Evolutionary conservation across 1,139 yeast species (phyloP).

Genomic region (Yamadazyma taylorii): DNA sequence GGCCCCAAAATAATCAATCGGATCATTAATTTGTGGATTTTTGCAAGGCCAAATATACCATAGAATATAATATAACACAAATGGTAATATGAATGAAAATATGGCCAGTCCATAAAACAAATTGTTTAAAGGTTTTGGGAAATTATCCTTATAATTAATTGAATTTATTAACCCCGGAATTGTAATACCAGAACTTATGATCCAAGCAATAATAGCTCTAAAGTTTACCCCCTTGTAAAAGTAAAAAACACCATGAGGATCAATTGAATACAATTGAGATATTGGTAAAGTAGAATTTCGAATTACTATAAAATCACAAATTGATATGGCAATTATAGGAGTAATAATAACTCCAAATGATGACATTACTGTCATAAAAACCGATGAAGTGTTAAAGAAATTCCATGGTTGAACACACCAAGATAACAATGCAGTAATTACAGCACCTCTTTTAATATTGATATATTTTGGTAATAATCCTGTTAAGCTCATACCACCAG

Average conservation of each 20-base stretch:
- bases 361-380: slow-evolving; percentile 16
- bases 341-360: slow-evolving; percentile 17
- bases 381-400: slow-evolving; percentile 19
- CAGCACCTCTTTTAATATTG: slow-evolving; percentile 28
- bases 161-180: slow-evolving; percentile 22
- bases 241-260: slow-evolving; percentile 14
- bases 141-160: slow-evolving; percentile 21
- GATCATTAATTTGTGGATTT: slow-evolving; percentile 13
- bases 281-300: slow-evolving; percentile 14
- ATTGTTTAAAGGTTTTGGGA: slow-evolving; percentile 12
- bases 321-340: slow-evolving; percentile 18
- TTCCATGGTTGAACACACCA: slow-evolving; percentile 24
- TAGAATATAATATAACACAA: slow-evolving; percentile 8
- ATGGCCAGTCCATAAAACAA: slow-evolving; percentile 13
- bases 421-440: slow-evolving; percentile 18
- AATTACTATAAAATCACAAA: slow-evolving; percentile 17
- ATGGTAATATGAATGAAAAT: slow-evolving; percentile 12
- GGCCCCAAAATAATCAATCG: slow-evolving; percentile 19
- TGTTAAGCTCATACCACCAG: slow-evolving; percentile 32
- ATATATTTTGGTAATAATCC: slow-evolving; percentile 30
- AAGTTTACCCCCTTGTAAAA: slow-evolving; percentile 35
- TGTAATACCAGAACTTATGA: slow-evolving; percentile 20
- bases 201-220: slow-evolving; percentile 29
- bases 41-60: slow-evolving; percentile 8
- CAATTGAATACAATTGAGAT: slow-evolving; percentile 16